Base-by-base conservation (phyloP, 192 early-diverging fungal species). In the Coemansia sp. region DNA sequence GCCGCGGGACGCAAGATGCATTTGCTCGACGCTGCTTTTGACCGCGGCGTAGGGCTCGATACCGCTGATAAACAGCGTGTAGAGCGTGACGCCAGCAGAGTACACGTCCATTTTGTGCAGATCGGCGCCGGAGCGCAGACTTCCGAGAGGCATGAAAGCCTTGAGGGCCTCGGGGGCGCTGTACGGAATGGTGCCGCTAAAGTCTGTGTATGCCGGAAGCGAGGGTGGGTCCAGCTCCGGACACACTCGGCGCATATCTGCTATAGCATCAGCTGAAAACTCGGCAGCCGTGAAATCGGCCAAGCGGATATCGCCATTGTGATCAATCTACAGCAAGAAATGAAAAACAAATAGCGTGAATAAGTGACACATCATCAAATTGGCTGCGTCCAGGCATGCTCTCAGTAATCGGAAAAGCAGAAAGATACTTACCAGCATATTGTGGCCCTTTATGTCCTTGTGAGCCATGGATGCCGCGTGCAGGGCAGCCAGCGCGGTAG, bases 381-480 rank as follows among this genome's bases (percentile, higher is more conserved):
- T 3, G 14, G 35, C 37, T 64, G 12, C 48, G 37, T 11, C 48
- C 55, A 58, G 51, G 55, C 58, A 64, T 67, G 61, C 61, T 51
- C 35, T 57, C 67, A 51, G 39, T 39, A 57, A 43, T 53, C 20
- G 17, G 20, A 51, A 8, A 39, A 6, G 36, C 52, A 55, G 33
- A 5, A 48, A 33, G 8, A 28, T 74, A 37, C 76, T 75, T 74
- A 48, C 45, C 70, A 89, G 67, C 52, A 89, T 78, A 62, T 89
- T 89, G 68, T 89, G 88, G 14, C 76, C 81, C 68, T 89, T 89
- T 54, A 89, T 86, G 53, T 89, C 88, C 57, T 86, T 84, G 68
- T 89, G 88, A 7, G 85, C 78, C 65, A 86, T 65, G 18, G 85
- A 84, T 0, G 81, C 81, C 8, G 67, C 69, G 57, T 85, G 82